Evolutionary conservation across 441 rosid genomes (phyloP), one percentile per base, ranked within the genome.

Genomic region (Omphalea diandra): DNA sequence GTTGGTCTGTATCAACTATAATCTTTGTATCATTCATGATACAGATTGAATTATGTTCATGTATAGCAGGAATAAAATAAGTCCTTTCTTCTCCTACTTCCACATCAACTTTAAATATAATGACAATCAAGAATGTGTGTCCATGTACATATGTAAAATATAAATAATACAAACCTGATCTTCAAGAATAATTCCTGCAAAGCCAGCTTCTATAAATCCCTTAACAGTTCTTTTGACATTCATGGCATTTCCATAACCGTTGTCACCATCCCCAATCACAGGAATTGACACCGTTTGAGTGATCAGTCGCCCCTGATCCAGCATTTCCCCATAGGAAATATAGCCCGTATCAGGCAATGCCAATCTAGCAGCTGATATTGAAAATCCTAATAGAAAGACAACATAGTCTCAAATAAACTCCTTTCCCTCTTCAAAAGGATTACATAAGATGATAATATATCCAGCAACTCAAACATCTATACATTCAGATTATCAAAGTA

Each of bases 301-400:
- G 63, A 94, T 94, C 55, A 83, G 92, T 67, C 69, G 85, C 68
- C 97, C 95, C 73, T 90, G 97, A 78, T 94, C 98, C 69, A 94
- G 65, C 97, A 94, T 94, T 83, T 94, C 98, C 59, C 98, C 98
- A 61, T 85, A 94, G 43, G 98, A 91, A 59, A 94, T 70, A 36
- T 86, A 82, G 38, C 91, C 96, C 29, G 86, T 82, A 81, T 90
- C 97, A 1, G 96, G 97, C 74, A 86, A 82, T 63, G 87, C 98
- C 85, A 91, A 38, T 76, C 94, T 77, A 54, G 94, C 88, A 11
- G 97, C 97, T 6, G 98, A 86, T 77, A 94, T 81, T 44, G 98
- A 90, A 84, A 91, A 88, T 47, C 95, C 97, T 94, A 83, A 62
- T 9, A 55, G 54, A 77, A 29, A 64, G 29, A 65, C 38, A 65